Base-by-base conservation (phyloP, 164 flowering plant genomes). In the Macadamia integrifolia region DNA sequence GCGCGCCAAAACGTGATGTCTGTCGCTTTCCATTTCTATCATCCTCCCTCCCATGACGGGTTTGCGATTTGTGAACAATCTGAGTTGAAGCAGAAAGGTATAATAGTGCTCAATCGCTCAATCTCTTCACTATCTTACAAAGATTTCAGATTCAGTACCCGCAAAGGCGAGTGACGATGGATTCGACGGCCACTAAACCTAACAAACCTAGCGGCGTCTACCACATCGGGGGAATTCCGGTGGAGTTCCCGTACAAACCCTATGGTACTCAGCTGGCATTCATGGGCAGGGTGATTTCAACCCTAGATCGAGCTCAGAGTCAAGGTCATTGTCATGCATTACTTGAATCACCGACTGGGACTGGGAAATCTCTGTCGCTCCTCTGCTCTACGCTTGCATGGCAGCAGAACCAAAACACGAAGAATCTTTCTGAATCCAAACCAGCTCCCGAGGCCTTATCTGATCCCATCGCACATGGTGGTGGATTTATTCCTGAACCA, bases 281-380 rank as follows among this genome's bases (percentile, higher is more conserved):
- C 89, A 94, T 94, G 99, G 86, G 87, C 32, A 77, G 93, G 29
- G 96, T 92, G 17, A 89, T 90, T 44, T 81, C 93, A 9, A 90
- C 98, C n/a, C 89, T 95, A 17, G 93, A 92, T 73, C 87, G 90
- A 56, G 92, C 92, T 46, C 86, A 74, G 43, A 78, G 81, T 35
- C 92, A 90, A 23, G 92, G 95, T 50, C 96, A 82, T 69, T 92
- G 87, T 70, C 95, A 95, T 74, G 98, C 98, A 4, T 74, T 95
- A 73, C 94, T 95, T 65, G 99, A 95, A 69, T 90, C 98, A 0
- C 99, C 99, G 6, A 95, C 97, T 11, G 99, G 99, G 9, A 95
- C 99, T 3, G 99, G 98, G 0, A 94, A 95, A 58, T 83, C 98
- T 1, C 90, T 95, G 3, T 95, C 98, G 35, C 93, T 94, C 46